Base-by-base conservation (phyloP, 371 early-diverging fungal genomes). In the Fennellomyces sp. region DNA sequence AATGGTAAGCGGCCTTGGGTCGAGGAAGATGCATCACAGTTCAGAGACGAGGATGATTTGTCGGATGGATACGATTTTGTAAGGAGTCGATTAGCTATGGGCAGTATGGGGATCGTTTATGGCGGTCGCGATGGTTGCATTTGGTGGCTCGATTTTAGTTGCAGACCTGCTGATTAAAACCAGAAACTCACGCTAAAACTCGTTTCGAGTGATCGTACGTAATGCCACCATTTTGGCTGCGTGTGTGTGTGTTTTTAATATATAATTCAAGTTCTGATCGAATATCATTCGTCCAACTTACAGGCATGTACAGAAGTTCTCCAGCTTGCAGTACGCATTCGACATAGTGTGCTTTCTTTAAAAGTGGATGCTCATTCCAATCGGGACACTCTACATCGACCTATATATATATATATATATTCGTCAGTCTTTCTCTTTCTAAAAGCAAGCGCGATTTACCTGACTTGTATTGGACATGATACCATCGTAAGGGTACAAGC, bases 151-250 rank as follows among this genome's bases (percentile, higher is more conserved):
- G 76, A 76, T 64, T 79, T 79, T 49, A 65, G 70, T n/a, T 73
- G 72, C 49, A 60, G 54, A 36, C 58, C 62, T 23, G 45, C 26
- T 56, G 36, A 31, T 66, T 57, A 80, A 58, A 94, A 94, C 97
- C 97, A 96, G 61, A 94, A 87, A 69, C 94, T 93, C 5, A 94
- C 87, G 60, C 93, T 92, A 52, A 91, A 90, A 61, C 93, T 92
- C 2, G 78, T 78, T 15, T 80, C 84, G 28, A 94, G 72, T 3
- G 94, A 90, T 47, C 89, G 84, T 28, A 97, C 90, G 70, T 89
- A 92, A 71, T 97, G 97, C 97, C 97, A 97, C 90, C 93, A 94
- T 26, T 81, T 77, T 48, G 89, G 81, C 91, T 66, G 56, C 17
- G 35, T 36, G 19, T 26, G 19, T n/a, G 17, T 56, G n/a, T 52